Evolutionary conservation across 306 rosid species (phyloP), one percentile per base, ranked within the genome.

Genomic region (Cyamopsis tetragonoloba): DNA sequence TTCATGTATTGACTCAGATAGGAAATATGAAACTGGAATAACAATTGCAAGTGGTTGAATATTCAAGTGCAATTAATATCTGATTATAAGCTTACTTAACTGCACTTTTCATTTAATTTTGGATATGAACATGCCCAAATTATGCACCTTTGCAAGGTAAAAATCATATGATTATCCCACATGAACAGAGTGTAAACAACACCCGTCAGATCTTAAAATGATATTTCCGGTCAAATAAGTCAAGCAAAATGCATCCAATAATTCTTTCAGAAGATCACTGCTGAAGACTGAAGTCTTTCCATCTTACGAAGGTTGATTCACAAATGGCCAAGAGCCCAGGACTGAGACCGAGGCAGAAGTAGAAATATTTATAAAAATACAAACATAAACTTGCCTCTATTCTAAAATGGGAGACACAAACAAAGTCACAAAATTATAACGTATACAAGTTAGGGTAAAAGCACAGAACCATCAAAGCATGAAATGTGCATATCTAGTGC

Each of bases 361-460:
- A 62, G 23, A 53, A 22, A 55, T 61, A 55, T 58, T 58, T 58
- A 64, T 5, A 12, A 38, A 49, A 66, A 23, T 39, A 19, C 41
- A 58, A 14, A 50, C 30, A 68, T 8, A 35, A 66, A 66, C 18
- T 13, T 39, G 4, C 10, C 7, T 13, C 54, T 48, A 0, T 37
- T 67, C 47, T 57, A 30, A 58, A 38, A 75, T 38, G 31, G 35
- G 23, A 73, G 64, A 63, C 46, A 38, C 30, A 61, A 13, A 24
- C 37, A 20, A 53, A 54, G 18, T 73, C 32, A 18, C 48, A 50
- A 56, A 66, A 46, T 27, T 56, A 57, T 9, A 54, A 35, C 15
- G 32, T 18, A 64, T 26, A 42, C 4, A 30, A 72, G 47, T 5
- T 26, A 7, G 26, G 51, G 31, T 24, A 44, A 14, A 63, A 26